Evolutionary conservation across 257 asterid genomes (phyloP).

Genomic region (Nicotiana tabacum): DNA sequence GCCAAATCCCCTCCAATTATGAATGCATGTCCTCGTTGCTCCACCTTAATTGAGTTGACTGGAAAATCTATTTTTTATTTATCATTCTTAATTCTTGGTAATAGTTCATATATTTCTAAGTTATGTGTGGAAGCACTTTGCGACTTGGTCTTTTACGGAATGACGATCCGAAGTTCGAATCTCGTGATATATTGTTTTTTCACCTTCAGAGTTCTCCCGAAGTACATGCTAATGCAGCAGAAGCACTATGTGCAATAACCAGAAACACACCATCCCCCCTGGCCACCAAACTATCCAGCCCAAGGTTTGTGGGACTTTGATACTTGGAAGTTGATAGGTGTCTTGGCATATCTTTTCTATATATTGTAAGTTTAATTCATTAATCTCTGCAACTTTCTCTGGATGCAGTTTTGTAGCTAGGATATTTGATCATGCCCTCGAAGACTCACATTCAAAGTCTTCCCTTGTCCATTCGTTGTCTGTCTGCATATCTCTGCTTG

Average conservation of each 20-base stretch:
- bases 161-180: constrained; percentile 12
- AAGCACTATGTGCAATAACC: constrained; percentile 85
- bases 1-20: not conserved
- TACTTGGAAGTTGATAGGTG: constrained; percentile 5
- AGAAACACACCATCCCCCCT: constrained; percentile 83
- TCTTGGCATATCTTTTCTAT: constrained; percentile 5
- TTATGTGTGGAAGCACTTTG: not conserved
- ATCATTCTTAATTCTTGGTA: not conserved
- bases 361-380: not conserved
- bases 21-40: not conserved
- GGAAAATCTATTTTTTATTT: not conserved
- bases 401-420: constrained; percentile 76
- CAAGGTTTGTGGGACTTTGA: constrained; percentile 50
- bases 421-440: constrained; percentile 87
- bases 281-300: constrained; percentile 84
- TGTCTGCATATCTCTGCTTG: constrained; percentile 88
- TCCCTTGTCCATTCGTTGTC: constrained; percentile 81
- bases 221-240: constrained; percentile 97
- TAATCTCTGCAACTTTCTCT: constrained; percentile 16
- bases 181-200: constrained; percentile 7
- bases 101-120: not conserved
- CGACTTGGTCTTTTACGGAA: not conserved
- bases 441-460: constrained; percentile 72
- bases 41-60: not conserved
- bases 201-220: constrained; percentile 82